Conservation (phyloP, 1,284 basidiomycete genomes). For the Marasmius sp. region DNA sequence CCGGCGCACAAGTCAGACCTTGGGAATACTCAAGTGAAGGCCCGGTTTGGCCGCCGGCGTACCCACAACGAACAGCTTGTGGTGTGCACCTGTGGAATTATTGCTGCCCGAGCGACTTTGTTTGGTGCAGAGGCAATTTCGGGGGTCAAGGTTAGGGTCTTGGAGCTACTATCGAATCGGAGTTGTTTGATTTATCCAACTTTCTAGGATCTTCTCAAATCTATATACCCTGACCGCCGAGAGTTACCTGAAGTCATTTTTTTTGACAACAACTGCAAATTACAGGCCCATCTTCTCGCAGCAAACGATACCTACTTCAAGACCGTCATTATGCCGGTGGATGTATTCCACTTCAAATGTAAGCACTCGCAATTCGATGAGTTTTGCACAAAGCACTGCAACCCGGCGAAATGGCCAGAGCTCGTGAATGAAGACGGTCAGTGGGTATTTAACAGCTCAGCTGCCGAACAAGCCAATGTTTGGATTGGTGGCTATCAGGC, state of each 20-base stretch:
- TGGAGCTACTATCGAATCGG: not conserved
- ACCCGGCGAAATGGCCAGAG: slow-evolving; percentile 31
- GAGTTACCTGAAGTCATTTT: slow-evolving; percentile 27
- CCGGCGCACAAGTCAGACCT: not conserved
- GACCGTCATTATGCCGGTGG: slow-evolving; percentile 28
- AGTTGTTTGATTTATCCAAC: not conserved
- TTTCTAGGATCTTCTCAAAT: not conserved
- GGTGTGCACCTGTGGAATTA: slow-evolving; percentile 21
- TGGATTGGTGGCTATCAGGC: slow-evolving; percentile 32
- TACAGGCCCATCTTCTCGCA: slow-evolving; percentile 20
- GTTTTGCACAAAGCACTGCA: slow-evolving; percentile 36
- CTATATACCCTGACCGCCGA: not conserved
- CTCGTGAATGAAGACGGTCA: slow-evolving; percentile 24
- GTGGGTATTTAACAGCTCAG: slow-evolving; percentile 30
- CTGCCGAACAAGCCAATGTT: slow-evolving; percentile 31
- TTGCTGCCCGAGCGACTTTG: slow-evolving; percentile 18
- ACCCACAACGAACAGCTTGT: slow-evolving; percentile 26
- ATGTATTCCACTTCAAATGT: slow-evolving; percentile 42
- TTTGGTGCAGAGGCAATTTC: slow-evolving; percentile 18
- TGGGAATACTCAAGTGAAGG: slow-evolving; percentile 4
- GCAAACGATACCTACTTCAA: slow-evolving; percentile 24
- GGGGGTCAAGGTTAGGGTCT: slow-evolving; percentile 10
- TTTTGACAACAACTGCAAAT: slow-evolving; percentile 37
- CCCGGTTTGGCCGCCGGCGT: slow-evolving; percentile 18
- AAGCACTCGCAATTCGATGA: slow-evolving; percentile 34